Conservation (phyloP, 2,329 filamentous ascomycete genomes). For the Septoria petroselini region DNA sequence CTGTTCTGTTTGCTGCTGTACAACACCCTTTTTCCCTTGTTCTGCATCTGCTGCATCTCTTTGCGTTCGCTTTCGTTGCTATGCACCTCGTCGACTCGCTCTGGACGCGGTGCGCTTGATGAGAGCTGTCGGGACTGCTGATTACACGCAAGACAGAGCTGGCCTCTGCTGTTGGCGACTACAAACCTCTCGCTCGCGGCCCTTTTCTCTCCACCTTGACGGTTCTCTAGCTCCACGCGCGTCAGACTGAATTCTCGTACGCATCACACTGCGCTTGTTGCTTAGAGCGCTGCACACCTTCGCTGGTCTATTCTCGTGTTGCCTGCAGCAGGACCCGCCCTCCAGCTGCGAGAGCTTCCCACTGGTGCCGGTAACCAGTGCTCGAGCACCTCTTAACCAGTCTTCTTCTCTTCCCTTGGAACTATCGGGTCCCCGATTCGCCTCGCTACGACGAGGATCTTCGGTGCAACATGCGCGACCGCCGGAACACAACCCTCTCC, state of each 20-base stretch:
- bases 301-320: slow-evolving; percentile 13
- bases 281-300: slow-evolving; percentile 13
- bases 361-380: slow-evolving; percentile 2
- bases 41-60: neutral
- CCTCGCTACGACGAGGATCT: neutral
- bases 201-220: neutral
- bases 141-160: neutral
- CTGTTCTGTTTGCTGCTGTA: too few species aligned
- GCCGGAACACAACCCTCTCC: slow-evolving; percentile 48
- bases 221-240: neutral
- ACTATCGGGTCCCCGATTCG: neutral
- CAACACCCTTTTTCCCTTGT: neutral
- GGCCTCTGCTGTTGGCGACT: neutral
- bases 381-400: slow-evolving; percentile 4
- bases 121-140: neutral
- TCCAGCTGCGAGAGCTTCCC: neutral
- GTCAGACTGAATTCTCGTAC: slow-evolving; percentile 3
- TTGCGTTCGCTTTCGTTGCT: neutral
- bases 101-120: neutral
- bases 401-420: neutral
- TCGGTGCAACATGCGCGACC: slow-evolving; percentile 42
- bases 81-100: neutral
- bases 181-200: neutral
- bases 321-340: neutral
- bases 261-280: slow-evolving; percentile 10